Evolutionary conservation across 345 rosid species (phyloP).

Genomic region (Euphorbia pulcherrima): DNA sequence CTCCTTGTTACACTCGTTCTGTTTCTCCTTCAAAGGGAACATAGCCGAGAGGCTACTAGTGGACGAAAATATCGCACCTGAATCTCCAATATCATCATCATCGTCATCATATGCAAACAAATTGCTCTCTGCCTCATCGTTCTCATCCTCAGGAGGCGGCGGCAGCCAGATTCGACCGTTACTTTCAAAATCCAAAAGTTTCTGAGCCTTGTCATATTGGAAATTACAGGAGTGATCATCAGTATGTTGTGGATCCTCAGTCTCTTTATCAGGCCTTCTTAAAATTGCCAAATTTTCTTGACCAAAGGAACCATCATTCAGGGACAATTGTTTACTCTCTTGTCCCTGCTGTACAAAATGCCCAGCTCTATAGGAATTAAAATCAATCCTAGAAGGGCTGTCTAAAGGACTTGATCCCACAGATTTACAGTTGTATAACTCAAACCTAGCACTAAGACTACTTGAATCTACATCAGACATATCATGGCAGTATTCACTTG

Average conservation of each 20-base stretch:
- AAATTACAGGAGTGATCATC: conserved; percentile 45
- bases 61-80: conserved; percentile 63
- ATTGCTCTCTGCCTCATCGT: conserved; percentile 69
- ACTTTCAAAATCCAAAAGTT: conserved; percentile 78
- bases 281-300: conserved; percentile 52
- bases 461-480: conserved; percentile 66
- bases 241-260: conserved; percentile 45
- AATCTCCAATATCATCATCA: conserved; percentile 78
- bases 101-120: conserved; percentile 77
- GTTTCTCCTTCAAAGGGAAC: conserved; percentile 61
- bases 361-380: conserved; percentile 69
- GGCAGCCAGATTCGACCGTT: conserved; percentile 84
- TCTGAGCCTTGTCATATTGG: conserved; percentile 41
- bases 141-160: conserved; percentile 82
- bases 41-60: conserved; percentile 70
- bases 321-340: conserved; percentile 55
- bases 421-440: conserved; percentile 62
- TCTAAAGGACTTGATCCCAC: conserved; percentile 75
- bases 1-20: conserved; percentile 59
- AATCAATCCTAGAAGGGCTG: conserved; percentile 86
- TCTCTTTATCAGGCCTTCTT: conserved; percentile 43
- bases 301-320: conserved; percentile 44
- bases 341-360: conserved; percentile 63
- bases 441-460: conserved; percentile 80
- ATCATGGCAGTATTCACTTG: conserved; percentile 58